Base-by-base conservation (phyloP, 169 alveolate species). In the Miamiensis avidus region DNA sequence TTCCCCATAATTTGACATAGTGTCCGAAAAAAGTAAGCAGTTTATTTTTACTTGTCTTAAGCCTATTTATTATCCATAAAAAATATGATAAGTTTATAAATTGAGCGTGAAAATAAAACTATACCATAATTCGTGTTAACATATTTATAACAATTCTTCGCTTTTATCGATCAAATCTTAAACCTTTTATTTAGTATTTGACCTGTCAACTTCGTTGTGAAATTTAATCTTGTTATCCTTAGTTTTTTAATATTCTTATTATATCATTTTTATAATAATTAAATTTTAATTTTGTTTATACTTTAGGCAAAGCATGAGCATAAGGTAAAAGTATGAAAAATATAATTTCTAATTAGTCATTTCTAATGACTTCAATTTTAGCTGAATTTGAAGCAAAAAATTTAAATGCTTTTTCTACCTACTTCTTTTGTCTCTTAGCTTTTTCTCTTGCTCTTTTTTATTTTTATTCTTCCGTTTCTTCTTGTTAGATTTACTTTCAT, bases 1-100 rank as follows among this genome's bases (percentile, higher is more conserved):
- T 86, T 82, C 89, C 89, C 95, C 95, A 92, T 49, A 92, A 86
- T 77, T 92, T 88, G 0, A 92, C 89, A 75, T 86, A 81, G 65
- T 74, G 34, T 25, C 75, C 78, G 69, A 85, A 72, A 78, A 78
- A 85, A n/a, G 75, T 78, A 29, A 78, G 29, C 0, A 65, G 27
- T 65, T 74, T 65, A 73, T 49, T 72, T 78, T 1, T n/a, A n/a
- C 30, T 11, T 0, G 1, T 31, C 4, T 1, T 32, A 31, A 77
- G n/a, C 1, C 0, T 1, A 76, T 0, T 32, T n/a, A 77, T 20
- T 78, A 79, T 79, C 82, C 79, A 79, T n/a, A 86, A 85, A 74
- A 85, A 85, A 31, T 79, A 73, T 32, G 86, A 85, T 30, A 85
- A n/a, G n/a, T 79, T 25, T 79, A 32, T 33, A 74, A 79, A 34